Evolutionary conservation across 345 rosid genomes (phyloP).

Genomic region (Euphorbia pulcherrima): DNA sequence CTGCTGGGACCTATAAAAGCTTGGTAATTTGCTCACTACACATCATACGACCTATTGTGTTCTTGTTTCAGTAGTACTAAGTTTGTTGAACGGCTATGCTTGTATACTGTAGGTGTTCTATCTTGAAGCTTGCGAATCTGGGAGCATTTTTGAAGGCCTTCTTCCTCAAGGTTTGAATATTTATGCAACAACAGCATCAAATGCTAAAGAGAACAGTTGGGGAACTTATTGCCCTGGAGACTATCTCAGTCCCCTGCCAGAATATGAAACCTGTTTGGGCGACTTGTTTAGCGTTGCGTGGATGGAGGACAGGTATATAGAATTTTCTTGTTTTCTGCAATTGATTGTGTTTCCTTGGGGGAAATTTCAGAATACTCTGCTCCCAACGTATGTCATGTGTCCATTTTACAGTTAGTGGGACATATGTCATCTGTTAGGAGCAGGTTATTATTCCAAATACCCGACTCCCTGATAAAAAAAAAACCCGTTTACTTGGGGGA

Average conservation of each 20-base stretch:
- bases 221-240: slow-evolving; percentile 98
- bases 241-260: slow-evolving; percentile 78
- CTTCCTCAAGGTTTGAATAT: slow-evolving; percentile 86
- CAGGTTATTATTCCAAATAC: no score
- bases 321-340: neutral
- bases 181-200: slow-evolving; percentile 91
- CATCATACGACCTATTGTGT: neutral
- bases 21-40: slow-evolving; percentile 43
- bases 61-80: neutral
- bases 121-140: slow-evolving; percentile 99
- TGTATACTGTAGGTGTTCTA: slow-evolving; percentile 72
- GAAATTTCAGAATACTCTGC: no score
- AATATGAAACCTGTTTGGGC: slow-evolving; percentile 93
- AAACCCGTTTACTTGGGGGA: no score
- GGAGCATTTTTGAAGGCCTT: slow-evolving; percentile 97
- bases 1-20: slow-evolving; percentile 72
- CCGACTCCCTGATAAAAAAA: no score
- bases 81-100: slow-evolving; percentile 1
- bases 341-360: no score
- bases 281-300: slow-evolving; percentile 95
- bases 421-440: no score
- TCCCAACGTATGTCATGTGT: no score
- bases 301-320: slow-evolving; percentile 93
- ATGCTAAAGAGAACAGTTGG: slow-evolving; percentile 96
- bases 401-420: no score